phyloP scores from a whole-genome alignment of 352 stramenopile species.

The Globisporangium splendens region DNA sequence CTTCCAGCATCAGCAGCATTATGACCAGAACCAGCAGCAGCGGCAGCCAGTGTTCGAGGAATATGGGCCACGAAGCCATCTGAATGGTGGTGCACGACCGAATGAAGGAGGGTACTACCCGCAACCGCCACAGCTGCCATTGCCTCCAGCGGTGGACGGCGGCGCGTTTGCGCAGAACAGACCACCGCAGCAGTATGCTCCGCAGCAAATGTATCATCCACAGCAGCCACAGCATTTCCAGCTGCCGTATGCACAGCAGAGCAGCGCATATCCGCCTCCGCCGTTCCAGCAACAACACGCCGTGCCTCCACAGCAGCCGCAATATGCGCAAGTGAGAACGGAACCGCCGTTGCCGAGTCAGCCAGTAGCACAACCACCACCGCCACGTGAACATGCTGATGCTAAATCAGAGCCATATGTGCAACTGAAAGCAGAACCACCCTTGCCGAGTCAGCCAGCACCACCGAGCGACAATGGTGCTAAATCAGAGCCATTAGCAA shows the following conservation, averaged over 20 bases:
- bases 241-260: neutral
- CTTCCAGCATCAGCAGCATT: constrained; percentile 7
- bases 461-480: neutral
- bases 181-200: neutral
- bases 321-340: no score
- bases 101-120: neutral
- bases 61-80: constrained; percentile 1
- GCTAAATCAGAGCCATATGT: neutral
- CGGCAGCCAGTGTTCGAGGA: constrained; percentile 9
- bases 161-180: constrained; percentile 3
- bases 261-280: neutral
- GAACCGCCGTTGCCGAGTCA: no score
- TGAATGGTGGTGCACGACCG: neutral
- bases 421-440: neutral
- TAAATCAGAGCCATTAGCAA: neutral
- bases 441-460: constrained; percentile 4
- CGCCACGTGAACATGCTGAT: neutral
- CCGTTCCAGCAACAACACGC: constrained; percentile 1
- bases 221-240: constrained; percentile 8
- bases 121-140: neutral
- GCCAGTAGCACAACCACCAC: no score
- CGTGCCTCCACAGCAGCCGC: no score
- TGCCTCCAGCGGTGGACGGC: neutral
- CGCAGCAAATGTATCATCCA: constrained; percentile 15
- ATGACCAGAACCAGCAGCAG: constrained; percentile 8